Conservation (phyloP, 768 basidiomycete genomes). For the Cubamyces sp. region DNA sequence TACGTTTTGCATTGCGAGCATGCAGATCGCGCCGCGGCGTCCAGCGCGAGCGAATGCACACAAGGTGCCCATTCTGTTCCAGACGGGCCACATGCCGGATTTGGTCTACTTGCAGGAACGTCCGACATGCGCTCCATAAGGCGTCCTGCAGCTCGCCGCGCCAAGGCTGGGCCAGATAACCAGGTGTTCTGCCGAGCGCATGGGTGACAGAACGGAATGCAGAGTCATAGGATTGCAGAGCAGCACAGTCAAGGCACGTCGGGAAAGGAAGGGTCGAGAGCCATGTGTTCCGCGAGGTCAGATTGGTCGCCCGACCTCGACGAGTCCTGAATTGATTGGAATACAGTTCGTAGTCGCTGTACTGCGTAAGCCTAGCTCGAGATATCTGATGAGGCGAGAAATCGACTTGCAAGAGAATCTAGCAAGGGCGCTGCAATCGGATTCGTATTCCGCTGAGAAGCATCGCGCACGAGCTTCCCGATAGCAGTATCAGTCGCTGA, state of each 20-base stretch:
- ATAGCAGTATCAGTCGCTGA: slow-evolving; percentile 14
- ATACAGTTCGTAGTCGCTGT: background rate
- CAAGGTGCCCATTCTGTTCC: background rate
- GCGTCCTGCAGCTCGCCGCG: slow-evolving; percentile 1
- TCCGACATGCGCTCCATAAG: slow-evolving; percentile 2
- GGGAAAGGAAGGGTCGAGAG: slow-evolving; percentile 4
- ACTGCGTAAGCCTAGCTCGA: background rate
- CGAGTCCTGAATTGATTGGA: background rate
- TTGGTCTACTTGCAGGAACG: slow-evolving; percentile 1
- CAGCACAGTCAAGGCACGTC: slow-evolving; percentile 5
- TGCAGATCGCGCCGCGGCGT: slow-evolving; percentile 9
- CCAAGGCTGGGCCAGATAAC: slow-evolving; percentile 9
- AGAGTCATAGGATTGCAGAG: slow-evolving; percentile 8
- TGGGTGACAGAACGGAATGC: background rate
- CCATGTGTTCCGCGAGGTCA: slow-evolving; percentile 16
- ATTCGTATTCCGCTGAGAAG: background rate
- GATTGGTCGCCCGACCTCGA: slow-evolving; percentile 11
- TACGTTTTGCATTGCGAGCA: slow-evolving; percentile 3
- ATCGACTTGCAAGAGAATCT: background rate
- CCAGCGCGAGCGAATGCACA: background rate
- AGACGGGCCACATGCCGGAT: background rate
- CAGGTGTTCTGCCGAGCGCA: slow-evolving; percentile 16
- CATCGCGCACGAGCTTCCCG: background rate
- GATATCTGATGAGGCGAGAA: background rate
- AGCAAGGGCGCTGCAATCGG: background rate